phyloP scores from a whole-genome alignment of 441 rosid species.

The Arabidopsis lyrata region DNA sequence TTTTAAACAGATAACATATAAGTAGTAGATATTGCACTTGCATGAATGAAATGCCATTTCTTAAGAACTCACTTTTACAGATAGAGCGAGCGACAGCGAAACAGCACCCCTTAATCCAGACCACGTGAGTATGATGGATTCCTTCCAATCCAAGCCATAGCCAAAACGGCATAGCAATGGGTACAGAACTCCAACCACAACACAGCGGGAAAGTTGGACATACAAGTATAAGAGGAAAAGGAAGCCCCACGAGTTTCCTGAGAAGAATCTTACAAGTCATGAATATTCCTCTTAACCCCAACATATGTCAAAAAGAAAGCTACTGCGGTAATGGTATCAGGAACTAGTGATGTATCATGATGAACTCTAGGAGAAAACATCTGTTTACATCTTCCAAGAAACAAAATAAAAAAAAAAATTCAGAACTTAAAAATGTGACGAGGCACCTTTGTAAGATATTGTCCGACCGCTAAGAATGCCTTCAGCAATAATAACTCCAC shows the following conservation, averaged over 20 bases:
- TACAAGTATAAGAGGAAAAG: conserved; percentile 77
- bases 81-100: conserved; percentile 85
- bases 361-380: conserved; percentile 10
- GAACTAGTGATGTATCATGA: conserved; percentile 14
- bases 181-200: conserved; percentile 71
- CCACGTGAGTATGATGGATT: conserved; percentile 85
- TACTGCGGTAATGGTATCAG: background rate
- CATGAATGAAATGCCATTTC: conserved; percentile 12
- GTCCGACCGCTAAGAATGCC: conserved; percentile 60
- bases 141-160: conserved; percentile 96
- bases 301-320: conserved; percentile 4
- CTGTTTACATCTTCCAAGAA: background rate
- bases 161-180: conserved; percentile 79
- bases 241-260: conserved; percentile 75
- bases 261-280: background rate
- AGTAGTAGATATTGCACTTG: background rate
- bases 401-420: background rate
- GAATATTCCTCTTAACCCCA: conserved; percentile 9
- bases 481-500: conserved; percentile 95
- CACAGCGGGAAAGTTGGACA: conserved; percentile 74
- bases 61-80: conserved; percentile 77
- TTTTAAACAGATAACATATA: background rate
- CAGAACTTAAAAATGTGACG: background rate
- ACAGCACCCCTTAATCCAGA: conserved; percentile 96
- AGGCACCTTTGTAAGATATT: conserved; percentile 62